Conservation (phyloP, 208 protist genomes). For the Strigomonas culicis region DNA sequence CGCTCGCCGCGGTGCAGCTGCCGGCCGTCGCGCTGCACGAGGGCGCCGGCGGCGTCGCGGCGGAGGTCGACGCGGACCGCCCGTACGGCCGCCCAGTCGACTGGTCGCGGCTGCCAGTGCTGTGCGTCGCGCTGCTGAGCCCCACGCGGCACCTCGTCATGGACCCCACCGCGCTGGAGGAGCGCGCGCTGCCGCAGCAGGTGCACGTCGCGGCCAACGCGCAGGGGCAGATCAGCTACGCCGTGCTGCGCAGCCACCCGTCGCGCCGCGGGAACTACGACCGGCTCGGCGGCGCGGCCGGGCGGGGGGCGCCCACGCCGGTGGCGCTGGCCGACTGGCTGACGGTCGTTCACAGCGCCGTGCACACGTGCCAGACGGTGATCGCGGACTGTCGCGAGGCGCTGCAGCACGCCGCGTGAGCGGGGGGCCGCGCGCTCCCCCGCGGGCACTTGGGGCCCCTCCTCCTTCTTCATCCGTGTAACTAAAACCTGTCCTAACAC, state of each 20-base stretch:
- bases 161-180: constrained; percentile 67
- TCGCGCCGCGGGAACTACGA: constrained; percentile 59
- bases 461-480: no score
- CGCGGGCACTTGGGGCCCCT: no score
- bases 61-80: constrained; percentile 68
- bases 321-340: constrained; percentile 32
- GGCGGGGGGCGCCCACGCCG: constrained; percentile 4
- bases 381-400: constrained; percentile 65
- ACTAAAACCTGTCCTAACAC: no score
- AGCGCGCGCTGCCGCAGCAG: constrained; percentile 77
- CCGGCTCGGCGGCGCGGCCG: constrained; percentile 20
- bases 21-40: constrained; percentile 64
- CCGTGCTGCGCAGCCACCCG: constrained; percentile 60
- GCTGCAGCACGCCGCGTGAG: constrained; percentile 2
- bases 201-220: constrained; percentile 55
- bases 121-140: constrained; percentile 50
- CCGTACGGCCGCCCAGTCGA: constrained; percentile 45
- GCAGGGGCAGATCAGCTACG: constrained; percentile 48
- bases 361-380: constrained; percentile 56
- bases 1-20: constrained; percentile 44
- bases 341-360: constrained; percentile 33
- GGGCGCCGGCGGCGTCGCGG: constrained; percentile 40
- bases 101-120: constrained; percentile 58
- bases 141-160: constrained; percentile 79
- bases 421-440: no score